Evolutionary conservation across 1,284 basidiomycete species (phyloP).

Genomic region (Thecaphora thlaspeos): DNA sequence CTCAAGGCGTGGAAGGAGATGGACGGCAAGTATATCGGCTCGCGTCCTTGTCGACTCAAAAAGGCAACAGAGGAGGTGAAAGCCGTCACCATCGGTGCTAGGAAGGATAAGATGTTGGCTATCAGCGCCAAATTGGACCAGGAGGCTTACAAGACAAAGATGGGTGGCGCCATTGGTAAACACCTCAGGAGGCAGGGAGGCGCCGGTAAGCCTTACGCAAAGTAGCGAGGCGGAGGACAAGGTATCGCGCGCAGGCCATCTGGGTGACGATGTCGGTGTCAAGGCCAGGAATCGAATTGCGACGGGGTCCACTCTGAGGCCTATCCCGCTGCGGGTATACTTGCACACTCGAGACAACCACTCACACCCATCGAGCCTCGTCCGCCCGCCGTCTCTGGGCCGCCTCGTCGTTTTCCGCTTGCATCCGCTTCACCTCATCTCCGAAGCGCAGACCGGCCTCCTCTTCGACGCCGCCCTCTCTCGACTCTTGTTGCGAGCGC

Average conservation of each 20-base stretch:
- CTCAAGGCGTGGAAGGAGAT: slow-evolving; percentile 99
- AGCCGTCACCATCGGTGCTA: slow-evolving; percentile 46
- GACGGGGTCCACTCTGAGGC: too few species aligned
- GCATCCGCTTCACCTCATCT: slow-evolving; percentile 17
- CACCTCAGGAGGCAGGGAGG: slow-evolving; percentile 32
- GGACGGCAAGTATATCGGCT: slow-evolving; percentile 71
- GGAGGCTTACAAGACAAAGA: slow-evolving; percentile 39
- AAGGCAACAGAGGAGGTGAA: slow-evolving; percentile 50
- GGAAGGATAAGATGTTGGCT: slow-evolving; percentile 54
- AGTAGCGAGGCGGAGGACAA: too few species aligned
- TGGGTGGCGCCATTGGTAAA: slow-evolving; percentile 54
- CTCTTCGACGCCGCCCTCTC: slow-evolving; percentile 5
- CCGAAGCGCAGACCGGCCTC: slow-evolving; percentile 22
- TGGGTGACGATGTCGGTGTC: too few species aligned
- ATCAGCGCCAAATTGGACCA: slow-evolving; percentile 44
- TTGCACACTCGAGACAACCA: too few species aligned
- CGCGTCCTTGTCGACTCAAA: slow-evolving; percentile 52
- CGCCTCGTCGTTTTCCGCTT: not conserved
- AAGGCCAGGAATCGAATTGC: too few species aligned
- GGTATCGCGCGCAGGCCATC: too few species aligned
- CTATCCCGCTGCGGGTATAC: too few species aligned
- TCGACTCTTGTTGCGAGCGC: slow-evolving; percentile 11
- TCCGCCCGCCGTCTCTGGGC: slow-evolving; percentile 1
- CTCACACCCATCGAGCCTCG: not conserved
- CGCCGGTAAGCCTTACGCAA: slow-evolving; percentile 26